Percentiles rank a stretch among this genome's conserved stretches.
Conservation (phyloP, 768 basidiomycete genomes). For the Termitomyces heimii region DNA sequence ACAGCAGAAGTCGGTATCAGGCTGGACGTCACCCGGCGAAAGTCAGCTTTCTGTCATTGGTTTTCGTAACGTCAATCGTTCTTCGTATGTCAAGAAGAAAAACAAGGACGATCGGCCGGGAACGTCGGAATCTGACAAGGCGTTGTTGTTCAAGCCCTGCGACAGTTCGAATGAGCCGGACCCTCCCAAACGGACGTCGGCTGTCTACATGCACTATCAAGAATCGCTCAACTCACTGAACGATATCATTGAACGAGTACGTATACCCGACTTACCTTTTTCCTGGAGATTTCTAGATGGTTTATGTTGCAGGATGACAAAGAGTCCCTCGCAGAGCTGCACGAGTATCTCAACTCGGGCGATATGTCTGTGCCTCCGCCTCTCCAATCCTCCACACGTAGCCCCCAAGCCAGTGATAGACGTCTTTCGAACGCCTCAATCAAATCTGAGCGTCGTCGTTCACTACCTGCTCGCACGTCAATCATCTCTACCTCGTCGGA, state of each 20-base stretch:
- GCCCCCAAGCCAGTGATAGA: constrained; percentile 15
- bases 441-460: constrained; percentile 61
- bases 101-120: constrained; percentile 37
- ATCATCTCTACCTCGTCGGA: constrained; percentile 54
- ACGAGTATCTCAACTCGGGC: constrained; percentile 50
- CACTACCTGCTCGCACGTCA: constrained; percentile 62
- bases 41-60: constrained; percentile 15
- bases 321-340: constrained; percentile 67
- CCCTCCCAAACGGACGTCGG: constrained; percentile 25
- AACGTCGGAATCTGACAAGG: constrained; percentile 58
- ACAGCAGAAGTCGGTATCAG: constrained; percentile 9
- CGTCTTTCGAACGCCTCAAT: constrained; percentile 32
- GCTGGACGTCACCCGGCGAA: constrained; percentile 16
- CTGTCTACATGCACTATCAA: constrained; percentile 71
- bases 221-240: constrained; percentile 76
- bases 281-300: background rate
- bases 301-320: constrained; percentile 56
- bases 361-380: constrained; percentile 16
- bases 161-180: constrained; percentile 10
- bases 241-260: constrained; percentile 74
- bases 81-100: constrained; percentile 43
- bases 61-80: constrained; percentile 41
- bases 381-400: constrained; percentile 19
- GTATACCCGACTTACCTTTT: constrained; percentile 18
- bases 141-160: constrained; percentile 35